phyloP scores from a whole-genome alignment of 2,329 filamentous ascomycete species.

The Diaporthe sp. region DNA sequence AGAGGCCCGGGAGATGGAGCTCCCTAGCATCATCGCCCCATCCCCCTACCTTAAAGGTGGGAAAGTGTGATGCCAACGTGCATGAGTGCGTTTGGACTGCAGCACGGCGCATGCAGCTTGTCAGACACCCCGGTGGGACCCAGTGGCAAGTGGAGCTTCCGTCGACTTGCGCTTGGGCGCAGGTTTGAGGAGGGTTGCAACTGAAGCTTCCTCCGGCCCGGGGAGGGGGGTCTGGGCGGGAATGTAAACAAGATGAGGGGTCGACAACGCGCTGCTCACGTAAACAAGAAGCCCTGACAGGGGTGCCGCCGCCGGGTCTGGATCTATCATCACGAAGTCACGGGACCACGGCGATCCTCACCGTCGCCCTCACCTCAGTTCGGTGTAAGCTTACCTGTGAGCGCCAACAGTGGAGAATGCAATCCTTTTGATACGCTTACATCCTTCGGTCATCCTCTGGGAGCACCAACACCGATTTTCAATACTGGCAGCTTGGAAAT shows the following conservation, averaged over 20 bases:
- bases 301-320: constrained; percentile 36
- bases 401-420: not conserved
- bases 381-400: constrained; percentile 1
- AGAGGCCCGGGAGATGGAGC: constrained; percentile 17
- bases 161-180: constrained; percentile 21
- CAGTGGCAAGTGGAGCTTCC: constrained; percentile 23
- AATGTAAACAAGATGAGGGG: constrained; percentile 40
- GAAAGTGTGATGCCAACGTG: constrained; percentile 33
- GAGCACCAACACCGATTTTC: not conserved
- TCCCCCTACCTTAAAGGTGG: constrained; percentile 26
- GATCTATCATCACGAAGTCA: constrained; percentile 37
- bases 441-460: constrained; percentile 14
- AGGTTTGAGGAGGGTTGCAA: constrained; percentile 30
- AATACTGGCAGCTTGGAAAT: not conserved
- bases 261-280: constrained; percentile 33
- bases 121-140: constrained; percentile 2
- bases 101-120: constrained; percentile 31
- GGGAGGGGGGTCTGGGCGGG: constrained; percentile 22
- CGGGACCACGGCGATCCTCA: constrained; percentile 7
- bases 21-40: constrained; percentile 13
- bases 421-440: not conserved
- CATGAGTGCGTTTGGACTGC: constrained; percentile 35
- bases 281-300: constrained; percentile 40
- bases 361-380: not conserved
- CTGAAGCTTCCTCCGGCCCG: not conserved